Evolutionary conservation across 2,329 filamentous ascomycete species (phyloP), one percentile per base, ranked within the genome.

Genomic region (Sarocladiaceae sp.): DNA sequence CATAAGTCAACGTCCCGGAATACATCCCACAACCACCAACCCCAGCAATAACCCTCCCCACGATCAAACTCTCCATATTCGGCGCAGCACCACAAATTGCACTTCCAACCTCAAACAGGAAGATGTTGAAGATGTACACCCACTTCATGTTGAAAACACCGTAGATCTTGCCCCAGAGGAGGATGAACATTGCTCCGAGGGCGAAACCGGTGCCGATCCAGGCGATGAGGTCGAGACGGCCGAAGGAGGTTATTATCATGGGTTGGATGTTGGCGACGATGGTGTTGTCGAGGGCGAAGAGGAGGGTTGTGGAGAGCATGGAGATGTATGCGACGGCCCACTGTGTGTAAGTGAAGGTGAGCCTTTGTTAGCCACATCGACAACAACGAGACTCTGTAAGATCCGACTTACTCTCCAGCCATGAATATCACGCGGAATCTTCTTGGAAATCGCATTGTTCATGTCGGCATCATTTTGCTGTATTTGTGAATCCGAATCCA

Each of bases 201-300:
- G 70, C 57, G 53, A 77, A 72, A 4, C 58, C 59, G 2, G 58
- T 57, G 18, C 60, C 58, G 15, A 76, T 59, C 73, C 73, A 77
- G 3, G 66, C 58, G 7, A 76, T 60, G 28, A 70, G 66, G 7
- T 64, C 56, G n/a, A 71, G 54, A 1, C 64, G 54, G 11, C 63
- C 58, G 33, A 75, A 71, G 1, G 57, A 53, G 13, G 62, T 57
- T 6, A 72, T 58, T 15, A 76, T 70, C 4, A 59, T 55, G 0
- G 67, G 69, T 52, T 77, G 72, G 7, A 78, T 65, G 57, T 74
- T 69, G 23, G 75, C 74, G 2, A 74, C 67, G 39, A 80, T 74
- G 4, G 76, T 80, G 48, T 71, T 77, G 61, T 75, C 71, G 28
- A 75, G 64, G 12, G 68, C 67, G 56, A 75, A 76, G 3, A 77